Evolutionary conservation across 768 basidiomycete species (phyloP).

Genomic region (Lactarius akahatsu): DNA sequence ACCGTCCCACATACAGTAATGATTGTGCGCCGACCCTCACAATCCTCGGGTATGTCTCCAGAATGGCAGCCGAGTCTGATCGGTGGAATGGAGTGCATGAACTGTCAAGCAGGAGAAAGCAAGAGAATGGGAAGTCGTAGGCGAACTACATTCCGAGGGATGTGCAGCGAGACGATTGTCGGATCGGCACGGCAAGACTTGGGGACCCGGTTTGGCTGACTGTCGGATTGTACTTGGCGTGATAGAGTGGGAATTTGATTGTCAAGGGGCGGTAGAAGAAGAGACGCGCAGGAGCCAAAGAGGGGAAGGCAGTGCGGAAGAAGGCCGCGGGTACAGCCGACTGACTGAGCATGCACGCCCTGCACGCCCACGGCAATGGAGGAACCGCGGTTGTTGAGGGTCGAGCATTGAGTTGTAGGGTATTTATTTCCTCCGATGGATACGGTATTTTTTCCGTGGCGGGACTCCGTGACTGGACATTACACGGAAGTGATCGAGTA

Average conservation of each 20-base stretch:
- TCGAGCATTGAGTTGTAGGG: background rate
- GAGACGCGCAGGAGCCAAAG: no score
- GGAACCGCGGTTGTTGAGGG: background rate
- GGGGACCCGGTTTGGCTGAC: background rate
- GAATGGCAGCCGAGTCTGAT: background rate
- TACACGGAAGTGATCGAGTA: background rate
- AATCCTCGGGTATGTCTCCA: background rate
- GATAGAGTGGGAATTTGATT: background rate
- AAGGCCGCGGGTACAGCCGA: background rate
- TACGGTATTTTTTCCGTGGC: background rate
- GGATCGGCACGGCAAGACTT: no score
- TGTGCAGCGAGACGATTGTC: no score
- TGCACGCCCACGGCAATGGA: background rate
- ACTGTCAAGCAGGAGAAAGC: no score
- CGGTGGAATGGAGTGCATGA: background rate
- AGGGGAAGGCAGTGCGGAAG: background rate
- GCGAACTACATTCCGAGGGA: background rate
- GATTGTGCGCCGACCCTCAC: no score
- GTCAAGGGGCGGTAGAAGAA: background rate
- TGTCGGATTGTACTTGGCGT: background rate
- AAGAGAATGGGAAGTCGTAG: background rate
- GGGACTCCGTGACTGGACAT: background rate
- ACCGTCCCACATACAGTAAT: no score
- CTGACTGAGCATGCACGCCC: background rate
- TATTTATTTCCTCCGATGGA: background rate